These are phyloP conservation scores for Cenchrus fungigraminus DNA, from an alignment of 176 grass and related monocot genomes.

Conservation along the genomic window DNA sequence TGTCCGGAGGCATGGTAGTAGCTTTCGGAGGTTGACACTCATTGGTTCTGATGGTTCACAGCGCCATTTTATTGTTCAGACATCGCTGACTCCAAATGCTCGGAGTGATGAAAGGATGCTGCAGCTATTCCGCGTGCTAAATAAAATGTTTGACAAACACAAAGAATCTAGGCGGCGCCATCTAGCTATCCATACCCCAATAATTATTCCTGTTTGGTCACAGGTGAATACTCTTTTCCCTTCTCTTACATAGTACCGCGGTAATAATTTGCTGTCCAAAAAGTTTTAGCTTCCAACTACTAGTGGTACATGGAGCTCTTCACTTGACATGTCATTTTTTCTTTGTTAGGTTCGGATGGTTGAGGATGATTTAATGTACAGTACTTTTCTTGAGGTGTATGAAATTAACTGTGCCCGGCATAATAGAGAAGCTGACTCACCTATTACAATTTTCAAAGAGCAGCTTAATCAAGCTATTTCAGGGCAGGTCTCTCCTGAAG, in stretches of 20 bases:
- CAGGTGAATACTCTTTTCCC: constrained; percentile 60
- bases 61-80: constrained; percentile 98
- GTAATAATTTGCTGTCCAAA: neutral
- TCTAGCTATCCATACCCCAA: constrained; percentile 92
- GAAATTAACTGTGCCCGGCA: constrained; percentile 97
- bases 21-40: constrained; percentile 89
- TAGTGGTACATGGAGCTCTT: neutral
- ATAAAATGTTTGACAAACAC: constrained; percentile 99
- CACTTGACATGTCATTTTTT: constrained; percentile 25
- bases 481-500: constrained; percentile 93
- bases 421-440: constrained; percentile 94
- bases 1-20: constrained; percentile 97
- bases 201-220: constrained; percentile 99
- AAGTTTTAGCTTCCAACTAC: constrained; percentile 15
- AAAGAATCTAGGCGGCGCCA: constrained; percentile 94
- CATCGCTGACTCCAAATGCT: constrained; percentile 96
- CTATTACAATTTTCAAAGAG: constrained; percentile 97
- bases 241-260: neutral
- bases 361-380: constrained; percentile 99
- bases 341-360: constrained; percentile 96
- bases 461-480: constrained; percentile 96
- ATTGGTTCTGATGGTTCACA: constrained; percentile 99
- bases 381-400: constrained; percentile 99
- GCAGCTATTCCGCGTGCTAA: constrained; percentile 93
- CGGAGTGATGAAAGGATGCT: constrained; percentile 99